Base-by-base conservation (phyloP, 371 early-diverging fungal species). In the Dinochytrium kinnereticum region DNA sequence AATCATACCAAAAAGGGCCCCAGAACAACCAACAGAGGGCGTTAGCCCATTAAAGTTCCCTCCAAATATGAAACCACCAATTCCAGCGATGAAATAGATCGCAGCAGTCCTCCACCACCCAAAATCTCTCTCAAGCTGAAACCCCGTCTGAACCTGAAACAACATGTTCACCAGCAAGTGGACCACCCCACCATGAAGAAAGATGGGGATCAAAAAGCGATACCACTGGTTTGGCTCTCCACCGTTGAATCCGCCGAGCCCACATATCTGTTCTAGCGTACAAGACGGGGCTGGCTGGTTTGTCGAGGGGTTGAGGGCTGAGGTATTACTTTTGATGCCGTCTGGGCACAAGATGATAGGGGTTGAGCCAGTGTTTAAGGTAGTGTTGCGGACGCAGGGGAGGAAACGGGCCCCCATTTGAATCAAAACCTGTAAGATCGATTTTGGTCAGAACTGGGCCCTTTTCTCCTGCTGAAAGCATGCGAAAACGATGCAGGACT, bases 111-210 rank as follows among this genome's bases (percentile, higher is more conserved):
- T 83, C 75, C 85, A 91, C 85, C 81, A 89, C 1, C 95, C 97
- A 75, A 92, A 86, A 21, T 90, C 88, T 34, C 85, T 72, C 76
- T 96, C 95, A 61, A 96, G 78, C 70, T 91, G 88, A 0, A 86
- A 88, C 13, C 93, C 94, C 15, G 90, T 78, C 38, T 88, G 78
- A 64, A 93, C 68, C 64, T 95, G 95, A 55, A 91, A 88, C 30
- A 86, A 39, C 81, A 94, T 76, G 76, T 96, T 96, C 71, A 94
- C 82, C 0, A 91, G 30, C 51, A 92, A 82, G 80, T 96, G 97
- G 2, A 95, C 68, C 2, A 94, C 73, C 37, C 95, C 95, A 33
- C 90, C 95, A 81, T 96, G 97, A 76, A 96, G 81, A 73, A 94
- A 92, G 38, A 95, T 91, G n/a, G 97, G 92, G 3, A 87, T 72